Conservation (phyloP, 169 alveolate species). For the Fabrea salina region DNA sequence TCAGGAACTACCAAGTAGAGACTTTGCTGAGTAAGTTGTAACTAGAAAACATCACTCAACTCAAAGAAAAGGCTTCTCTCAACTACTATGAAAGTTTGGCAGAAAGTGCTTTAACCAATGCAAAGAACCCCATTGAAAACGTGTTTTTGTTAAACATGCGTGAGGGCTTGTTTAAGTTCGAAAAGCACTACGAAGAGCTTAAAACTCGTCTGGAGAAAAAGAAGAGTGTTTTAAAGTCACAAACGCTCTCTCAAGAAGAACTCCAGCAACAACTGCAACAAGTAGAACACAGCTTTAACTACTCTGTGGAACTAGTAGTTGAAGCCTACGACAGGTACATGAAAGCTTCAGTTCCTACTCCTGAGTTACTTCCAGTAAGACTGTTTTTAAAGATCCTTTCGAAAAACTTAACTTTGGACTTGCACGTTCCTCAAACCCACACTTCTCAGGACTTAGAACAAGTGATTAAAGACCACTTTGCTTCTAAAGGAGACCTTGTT, state of each 20-base stretch:
- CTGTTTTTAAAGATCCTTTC: conserved; percentile 22
- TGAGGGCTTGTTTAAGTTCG: conserved; percentile 36
- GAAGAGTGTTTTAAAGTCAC: neutral
- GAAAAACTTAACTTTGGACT: conserved; percentile 36
- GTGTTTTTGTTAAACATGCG: conserved; percentile 45
- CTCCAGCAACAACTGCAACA: neutral
- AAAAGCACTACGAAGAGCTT: conserved; percentile 32
- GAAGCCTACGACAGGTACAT: conserved; percentile 32
- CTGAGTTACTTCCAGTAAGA: conserved; percentile 42
- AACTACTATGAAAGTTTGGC: conserved; percentile 20
- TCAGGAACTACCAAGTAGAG: conserved; percentile 32
- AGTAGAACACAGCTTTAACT: conserved; percentile 14
- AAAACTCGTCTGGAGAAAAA: conserved; percentile 24
- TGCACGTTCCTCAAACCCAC: conserved; percentile 40
- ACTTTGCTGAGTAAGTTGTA: neutral
- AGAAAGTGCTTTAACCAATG: neutral
- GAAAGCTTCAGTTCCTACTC: conserved; percentile 39
- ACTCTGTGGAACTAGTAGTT: conserved; percentile 13
- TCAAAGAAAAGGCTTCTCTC: conserved; percentile 31
- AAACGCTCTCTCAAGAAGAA: conserved; percentile 1
- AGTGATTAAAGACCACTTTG: conserved; percentile 24
- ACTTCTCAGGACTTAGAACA: conserved; percentile 32
- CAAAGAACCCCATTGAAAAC: conserved; percentile 41
- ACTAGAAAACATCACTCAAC: too few relatives aligned
- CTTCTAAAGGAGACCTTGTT: conserved; percentile 36